Evolutionary conservation across 1,284 basidiomycete genomes (phyloP), one percentile per base, ranked within the genome.

Genomic region (Phellinidium pouzarii): DNA sequence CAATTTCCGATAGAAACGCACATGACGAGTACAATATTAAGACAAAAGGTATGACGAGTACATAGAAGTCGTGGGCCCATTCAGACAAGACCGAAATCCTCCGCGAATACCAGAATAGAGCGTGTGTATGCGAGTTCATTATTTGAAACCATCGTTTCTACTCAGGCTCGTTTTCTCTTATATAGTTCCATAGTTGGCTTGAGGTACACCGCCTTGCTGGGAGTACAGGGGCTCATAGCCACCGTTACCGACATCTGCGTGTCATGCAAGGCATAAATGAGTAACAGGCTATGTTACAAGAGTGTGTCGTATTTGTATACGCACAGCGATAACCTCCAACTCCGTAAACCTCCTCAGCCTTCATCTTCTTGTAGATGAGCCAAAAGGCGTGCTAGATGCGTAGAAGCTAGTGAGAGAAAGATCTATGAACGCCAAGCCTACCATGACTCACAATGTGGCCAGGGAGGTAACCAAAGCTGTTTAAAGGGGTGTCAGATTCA

Each of bases 401-500:
- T 11, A 14, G 9, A 11, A 34, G 9, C 23, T 9, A n/a, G 51
- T 5, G 47, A 26, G 14, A 44, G 27, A 43, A 22, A 22, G 9
- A 44, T 19, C 26, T 47, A 3, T 5, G 8, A 44, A 8, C 34
- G 14, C 17, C 20, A 25, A n/a, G 3, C 38, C 43, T 22, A 41
- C 17, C 37, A 40, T 23, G 22, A 66, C 75, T 59, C 52, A 79
- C 77, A 40, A 89, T 72, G 58, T 82, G 82, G 9, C 87, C 87
- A 0, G 87, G 87, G 53, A 90, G 66, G 65, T 85, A 89, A 4
- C 87, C 87, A 55, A 90, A 73, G 53, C 85, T 87, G 58, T 7
- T 27, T 53, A 19, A 43, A 19, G 11, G 38, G 61, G 17, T 60
- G 56, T 34, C 31, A 34, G 31, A 4, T 29, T 40, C 23, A 40